A percentile compares a stretch with the other conserved stretches of the same genome.
Conservation (phyloP, 768 basidiomycete genomes). For the Amylocystis lapponica region DNA sequence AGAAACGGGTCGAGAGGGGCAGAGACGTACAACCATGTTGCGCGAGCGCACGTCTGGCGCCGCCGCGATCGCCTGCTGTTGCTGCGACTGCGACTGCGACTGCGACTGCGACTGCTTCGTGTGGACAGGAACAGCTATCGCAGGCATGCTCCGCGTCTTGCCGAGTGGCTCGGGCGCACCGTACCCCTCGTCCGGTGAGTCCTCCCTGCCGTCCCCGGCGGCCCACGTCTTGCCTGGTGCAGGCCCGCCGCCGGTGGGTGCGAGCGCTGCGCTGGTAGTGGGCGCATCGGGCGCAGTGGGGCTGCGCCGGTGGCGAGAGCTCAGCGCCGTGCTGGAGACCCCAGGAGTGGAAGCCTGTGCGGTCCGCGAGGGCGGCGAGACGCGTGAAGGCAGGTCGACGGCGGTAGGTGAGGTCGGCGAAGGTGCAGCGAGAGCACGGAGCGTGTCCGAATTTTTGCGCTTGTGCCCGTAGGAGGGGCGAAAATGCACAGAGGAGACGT, state of each 20-base stretch:
- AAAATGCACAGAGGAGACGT: conserved; percentile 26
- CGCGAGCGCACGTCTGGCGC: conserved; percentile 1
- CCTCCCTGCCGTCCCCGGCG: conserved; percentile 35
- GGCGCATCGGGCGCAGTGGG: conserved; percentile 63
- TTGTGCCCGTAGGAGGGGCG: conserved; percentile 41
- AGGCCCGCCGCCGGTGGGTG: conserved; percentile 6
- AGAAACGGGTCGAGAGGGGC: neutral
- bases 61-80: neutral
- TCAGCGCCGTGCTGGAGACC: conserved; percentile 1
- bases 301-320: conserved; percentile 52
- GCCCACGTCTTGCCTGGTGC: conserved; percentile 39
- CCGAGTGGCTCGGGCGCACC: neutral
- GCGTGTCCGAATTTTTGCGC: conserved; percentile 73
- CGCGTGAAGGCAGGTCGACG: conserved; percentile 29
- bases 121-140: conserved; percentile 7
- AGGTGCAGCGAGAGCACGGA: conserved; percentile 44
- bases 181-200: conserved; percentile 20
- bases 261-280: conserved; percentile 36
- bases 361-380: conserved; percentile 4
- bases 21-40: conserved; percentile 1
- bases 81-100: conserved; percentile 7
- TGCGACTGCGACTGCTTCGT: conserved; percentile 9
- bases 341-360: conserved; percentile 1
- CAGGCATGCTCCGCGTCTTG: conserved; percentile 1
- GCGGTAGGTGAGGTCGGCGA: conserved; percentile 51